Conservation (phyloP, 345 rosid species). For the Schrenkiella parvula region DNA sequence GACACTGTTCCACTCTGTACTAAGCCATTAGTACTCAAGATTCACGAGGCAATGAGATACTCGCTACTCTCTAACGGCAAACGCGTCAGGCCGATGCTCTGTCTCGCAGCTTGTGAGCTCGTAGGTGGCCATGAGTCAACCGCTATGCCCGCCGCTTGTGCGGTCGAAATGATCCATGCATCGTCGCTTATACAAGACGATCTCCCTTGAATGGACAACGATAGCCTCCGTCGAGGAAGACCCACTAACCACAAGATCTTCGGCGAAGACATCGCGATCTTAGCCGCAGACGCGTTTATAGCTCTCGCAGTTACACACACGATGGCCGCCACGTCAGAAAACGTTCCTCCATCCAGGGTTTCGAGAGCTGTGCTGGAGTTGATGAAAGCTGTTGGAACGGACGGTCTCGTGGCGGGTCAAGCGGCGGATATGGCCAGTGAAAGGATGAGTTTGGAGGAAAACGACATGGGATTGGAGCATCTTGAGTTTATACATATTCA, state of each 20-base stretch:
- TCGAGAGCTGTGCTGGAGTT: not conserved
- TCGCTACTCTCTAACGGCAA: conserved; percentile 67
- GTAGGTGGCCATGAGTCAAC: conserved; percentile 53
- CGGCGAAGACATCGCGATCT: not conserved
- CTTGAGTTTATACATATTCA: conserved; percentile 69
- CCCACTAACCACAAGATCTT: not conserved
- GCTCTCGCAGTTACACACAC: not conserved
- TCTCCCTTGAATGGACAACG: conserved; percentile 74
- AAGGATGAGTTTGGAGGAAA: conserved; percentile 9
- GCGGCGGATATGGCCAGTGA: conserved; percentile 58
- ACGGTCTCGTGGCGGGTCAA: conserved; percentile 31
- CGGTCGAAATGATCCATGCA: conserved; percentile 68
- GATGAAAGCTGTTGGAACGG: not conserved
- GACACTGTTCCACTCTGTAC: not conserved
- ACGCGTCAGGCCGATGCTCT: conserved; percentile 64
- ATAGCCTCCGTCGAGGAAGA: conserved; percentile 12
- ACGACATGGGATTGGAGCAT: conserved; percentile 35
- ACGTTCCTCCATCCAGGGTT: not conserved
- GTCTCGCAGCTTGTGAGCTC: conserved; percentile 65
- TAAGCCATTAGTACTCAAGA: not conserved
- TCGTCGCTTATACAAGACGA: conserved; percentile 71
- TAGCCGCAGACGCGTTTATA: not conserved
- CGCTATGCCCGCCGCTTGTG: conserved; percentile 74
- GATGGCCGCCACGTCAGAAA: not conserved
- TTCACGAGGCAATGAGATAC: conserved; percentile 56